phyloP scores from a whole-genome alignment of 192 early-diverging fungal genomes.

The Physocladia obscura region DNA sequence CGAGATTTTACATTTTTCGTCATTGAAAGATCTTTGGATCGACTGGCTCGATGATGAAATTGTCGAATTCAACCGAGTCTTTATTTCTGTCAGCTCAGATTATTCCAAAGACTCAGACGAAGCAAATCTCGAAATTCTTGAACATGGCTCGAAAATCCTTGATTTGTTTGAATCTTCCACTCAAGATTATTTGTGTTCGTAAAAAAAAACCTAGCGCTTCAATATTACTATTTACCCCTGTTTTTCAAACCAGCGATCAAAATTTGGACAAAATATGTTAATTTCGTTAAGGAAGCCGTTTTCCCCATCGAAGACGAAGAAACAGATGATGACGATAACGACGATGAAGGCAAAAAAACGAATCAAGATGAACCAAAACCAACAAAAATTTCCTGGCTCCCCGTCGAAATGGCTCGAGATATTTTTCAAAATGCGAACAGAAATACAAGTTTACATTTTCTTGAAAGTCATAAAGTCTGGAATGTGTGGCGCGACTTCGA shows the following conservation, averaged over 20 bases:
- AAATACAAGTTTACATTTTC: slow-evolving; percentile 56
- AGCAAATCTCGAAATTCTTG: slow-evolving; percentile 33
- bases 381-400: slow-evolving; percentile 30
- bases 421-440: slow-evolving; percentile 46
- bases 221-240: background rate
- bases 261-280: slow-evolving; percentile 64
- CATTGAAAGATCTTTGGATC: slow-evolving; percentile 61
- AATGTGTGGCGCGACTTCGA: slow-evolving; percentile 62
- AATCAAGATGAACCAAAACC: no score
- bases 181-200: slow-evolving; percentile 72
- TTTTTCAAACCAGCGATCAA: slow-evolving; percentile 58
- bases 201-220: background rate
- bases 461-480: slow-evolving; percentile 66
- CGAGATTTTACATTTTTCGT: background rate
- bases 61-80: background rate
- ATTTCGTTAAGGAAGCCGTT: slow-evolving; percentile 49
- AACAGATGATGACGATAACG: slow-evolving; percentile 20
- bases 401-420: slow-evolving; percentile 40
- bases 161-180: slow-evolving; percentile 54
- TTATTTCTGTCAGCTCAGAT: background rate
- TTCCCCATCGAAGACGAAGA: slow-evolving; percentile 27
- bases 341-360: slow-evolving; percentile 29
- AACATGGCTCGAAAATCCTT: slow-evolving; percentile 46
- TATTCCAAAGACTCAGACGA: background rate
- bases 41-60: slow-evolving; percentile 73